A percentile compares a stretch with the other conserved stretches of the same genome.
Evolutionary conservation across 2,329 filamentous ascomycete species (phyloP).

Genomic region (Pezicula radicicola): DNA sequence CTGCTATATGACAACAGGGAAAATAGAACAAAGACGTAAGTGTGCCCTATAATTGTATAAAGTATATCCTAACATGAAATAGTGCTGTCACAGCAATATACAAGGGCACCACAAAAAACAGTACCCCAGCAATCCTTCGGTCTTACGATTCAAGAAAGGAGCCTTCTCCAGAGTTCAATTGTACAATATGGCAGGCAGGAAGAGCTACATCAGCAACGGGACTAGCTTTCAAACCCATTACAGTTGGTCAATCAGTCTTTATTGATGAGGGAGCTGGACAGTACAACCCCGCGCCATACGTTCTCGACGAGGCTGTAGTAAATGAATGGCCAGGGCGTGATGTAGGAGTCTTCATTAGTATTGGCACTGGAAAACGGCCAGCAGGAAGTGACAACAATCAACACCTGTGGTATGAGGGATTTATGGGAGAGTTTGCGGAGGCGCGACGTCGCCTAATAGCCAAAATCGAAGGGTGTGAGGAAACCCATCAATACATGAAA

Average conservation of each 20-base stretch:
- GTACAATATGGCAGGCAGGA: conserved; percentile 95
- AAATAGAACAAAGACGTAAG: conserved; percentile 85
- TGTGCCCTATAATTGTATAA: conserved; percentile 14
- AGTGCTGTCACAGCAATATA: conserved; percentile 91
- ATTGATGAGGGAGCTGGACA: conserved; percentile 89
- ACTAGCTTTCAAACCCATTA: conserved; percentile 92
- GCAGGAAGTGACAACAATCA: conserved; percentile 65
- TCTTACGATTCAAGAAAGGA: conserved; percentile 96
- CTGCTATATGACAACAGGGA: conserved; percentile 85
- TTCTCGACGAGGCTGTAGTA: conserved; percentile 83
- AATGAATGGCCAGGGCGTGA: conserved; percentile 97
- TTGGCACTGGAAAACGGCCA: conserved; percentile 88
- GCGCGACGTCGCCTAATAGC: conserved; percentile 78
- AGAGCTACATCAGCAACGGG: conserved; percentile 90
- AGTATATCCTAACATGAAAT: conserved; percentile 16
- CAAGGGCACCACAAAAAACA: conserved; percentile 71
- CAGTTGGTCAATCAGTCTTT: conserved; percentile 89
- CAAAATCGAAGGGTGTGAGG: conserved; percentile 95
- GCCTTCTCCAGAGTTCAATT: conserved; percentile 85
- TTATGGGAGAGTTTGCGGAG: conserved; percentile 89
- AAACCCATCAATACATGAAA: conserved; percentile 83
- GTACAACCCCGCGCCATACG: conserved; percentile 84
- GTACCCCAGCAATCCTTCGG: conserved; percentile 71
- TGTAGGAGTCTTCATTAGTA: conserved; percentile 85
- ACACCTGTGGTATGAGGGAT: conserved; percentile 90